Evolutionary conservation across 1,139 yeast genomes (phyloP).

Genomic region (Kodamaea arcana): DNA sequence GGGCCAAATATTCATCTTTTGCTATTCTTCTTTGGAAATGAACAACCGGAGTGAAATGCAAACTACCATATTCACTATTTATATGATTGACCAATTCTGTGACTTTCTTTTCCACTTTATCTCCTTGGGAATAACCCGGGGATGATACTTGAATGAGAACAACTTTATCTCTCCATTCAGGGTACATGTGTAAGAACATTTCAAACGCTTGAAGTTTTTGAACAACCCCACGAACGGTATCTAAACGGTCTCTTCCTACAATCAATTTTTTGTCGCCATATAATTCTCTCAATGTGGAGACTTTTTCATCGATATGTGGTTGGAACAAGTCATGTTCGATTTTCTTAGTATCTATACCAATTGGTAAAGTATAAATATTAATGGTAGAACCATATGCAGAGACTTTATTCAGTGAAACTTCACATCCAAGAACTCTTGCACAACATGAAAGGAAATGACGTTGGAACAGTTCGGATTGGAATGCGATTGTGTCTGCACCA

Average conservation of each 20-base stretch:
- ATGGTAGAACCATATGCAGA: constrained; percentile 75
- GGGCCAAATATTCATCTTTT: constrained; percentile 83
- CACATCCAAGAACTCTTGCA: constrained; percentile 74
- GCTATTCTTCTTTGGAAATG: constrained; percentile 90
- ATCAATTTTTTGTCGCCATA: constrained; percentile 74
- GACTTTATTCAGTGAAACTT: constrained; percentile 53
- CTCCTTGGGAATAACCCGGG: constrained; percentile 59
- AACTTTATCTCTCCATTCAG: constrained; percentile 86
- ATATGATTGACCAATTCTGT: constrained; percentile 74
- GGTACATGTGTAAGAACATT: constrained; percentile 80
- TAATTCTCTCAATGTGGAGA: constrained; percentile 53
- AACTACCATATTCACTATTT: constrained; percentile 77
- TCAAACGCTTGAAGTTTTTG: constrained; percentile 81
- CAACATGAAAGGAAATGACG: constrained; percentile 90
- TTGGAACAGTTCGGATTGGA: constrained; percentile 82
- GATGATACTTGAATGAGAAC: constrained; percentile 90
- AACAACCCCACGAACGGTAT: constrained; percentile 75
- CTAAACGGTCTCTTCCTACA: constrained; percentile 80
- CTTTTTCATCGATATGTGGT: constrained; percentile 31
- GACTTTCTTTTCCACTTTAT: constrained; percentile 70
- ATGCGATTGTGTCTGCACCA: constrained; percentile 82
- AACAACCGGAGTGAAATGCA: constrained; percentile 79
- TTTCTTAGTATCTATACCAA: constrained; percentile 74
- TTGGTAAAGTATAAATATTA: constrained; percentile 71
- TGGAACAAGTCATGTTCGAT: constrained; percentile 58